Conservation (phyloP, 208 protist genomes). For the Naegleria lovaniensis region DNA sequence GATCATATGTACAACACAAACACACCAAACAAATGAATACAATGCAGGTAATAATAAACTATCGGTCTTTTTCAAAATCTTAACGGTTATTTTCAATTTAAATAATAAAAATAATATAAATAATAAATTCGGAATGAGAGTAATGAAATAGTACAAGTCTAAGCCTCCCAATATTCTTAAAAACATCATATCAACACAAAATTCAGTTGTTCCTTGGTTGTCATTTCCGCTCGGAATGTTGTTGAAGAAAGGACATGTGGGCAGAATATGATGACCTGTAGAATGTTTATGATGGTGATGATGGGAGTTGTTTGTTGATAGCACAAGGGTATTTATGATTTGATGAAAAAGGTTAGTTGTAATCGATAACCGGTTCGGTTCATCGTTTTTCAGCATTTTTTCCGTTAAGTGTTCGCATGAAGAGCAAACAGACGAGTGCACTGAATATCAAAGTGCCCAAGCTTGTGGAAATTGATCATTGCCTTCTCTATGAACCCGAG, state of each 20-base stretch:
- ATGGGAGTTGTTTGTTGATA: no score
- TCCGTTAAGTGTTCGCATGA: no score
- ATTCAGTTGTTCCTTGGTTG: background rate
- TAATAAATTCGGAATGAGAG: background rate
- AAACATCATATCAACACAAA: background rate
- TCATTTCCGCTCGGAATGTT: background rate
- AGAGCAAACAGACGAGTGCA: no score
- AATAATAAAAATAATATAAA: slow-evolving; percentile 15
- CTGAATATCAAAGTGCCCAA: no score
- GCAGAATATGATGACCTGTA: background rate
- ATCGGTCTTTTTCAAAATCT: slow-evolving; percentile 3
- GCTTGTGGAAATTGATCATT: no score
- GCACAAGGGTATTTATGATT: no score
- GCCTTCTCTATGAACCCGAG: no score
- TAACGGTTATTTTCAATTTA: background rate
- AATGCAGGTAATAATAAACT: background rate
- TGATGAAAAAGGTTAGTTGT: no score
- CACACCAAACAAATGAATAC: slow-evolving; percentile 12
- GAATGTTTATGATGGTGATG: background rate
- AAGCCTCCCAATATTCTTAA: background rate
- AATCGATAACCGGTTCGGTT: no score
- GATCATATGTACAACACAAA: background rate
- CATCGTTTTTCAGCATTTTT: no score
- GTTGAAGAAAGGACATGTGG: background rate
- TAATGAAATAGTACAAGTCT: slow-evolving; percentile 15